Evolutionary conservation across 1,284 basidiomycete species (phyloP).

Genomic region (Marasmius fiardii): DNA sequence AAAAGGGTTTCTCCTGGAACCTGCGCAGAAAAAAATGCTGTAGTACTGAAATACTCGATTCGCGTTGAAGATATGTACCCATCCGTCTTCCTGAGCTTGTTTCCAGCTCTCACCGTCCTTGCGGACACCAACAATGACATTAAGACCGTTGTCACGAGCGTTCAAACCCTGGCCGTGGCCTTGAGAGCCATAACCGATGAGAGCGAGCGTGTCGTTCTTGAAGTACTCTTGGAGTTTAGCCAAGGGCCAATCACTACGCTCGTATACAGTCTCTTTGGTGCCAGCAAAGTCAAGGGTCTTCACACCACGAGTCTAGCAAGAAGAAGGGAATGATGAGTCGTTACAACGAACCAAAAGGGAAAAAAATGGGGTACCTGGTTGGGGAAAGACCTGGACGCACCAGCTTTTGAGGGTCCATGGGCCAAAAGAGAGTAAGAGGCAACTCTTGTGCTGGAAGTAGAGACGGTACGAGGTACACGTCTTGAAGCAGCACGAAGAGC

Average conservation of each 20-base stretch:
- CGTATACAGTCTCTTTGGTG: constrained; percentile 93
- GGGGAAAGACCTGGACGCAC: constrained; percentile 28
- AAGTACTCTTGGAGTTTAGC: constrained; percentile 99
- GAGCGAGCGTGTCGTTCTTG: constrained; percentile 98
- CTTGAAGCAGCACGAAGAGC: constrained; percentile 59
- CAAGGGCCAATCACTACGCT: constrained; percentile 97
- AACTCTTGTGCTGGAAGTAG: constrained; percentile 42
- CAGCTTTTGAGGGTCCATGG: constrained; percentile 35
- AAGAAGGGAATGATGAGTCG: background rate
- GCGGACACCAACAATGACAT: constrained; percentile 98
- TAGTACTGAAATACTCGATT: background rate
- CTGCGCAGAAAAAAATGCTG: constrained; percentile 30
- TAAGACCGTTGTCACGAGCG: constrained; percentile 97
- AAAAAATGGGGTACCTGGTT: constrained; percentile 43
- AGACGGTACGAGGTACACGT: constrained; percentile 47
- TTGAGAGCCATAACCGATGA: constrained; percentile 99
- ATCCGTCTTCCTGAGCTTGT: constrained; percentile 95
- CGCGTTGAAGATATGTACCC: constrained; percentile 52
- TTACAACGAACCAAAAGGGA: constrained; percentile 17
- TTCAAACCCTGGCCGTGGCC: constrained; percentile 99
- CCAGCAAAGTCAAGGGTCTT: constrained; percentile 99
- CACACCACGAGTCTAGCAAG: constrained; percentile 62
- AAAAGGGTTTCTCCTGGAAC: constrained; percentile 97
- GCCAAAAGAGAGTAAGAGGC: constrained; percentile 78
- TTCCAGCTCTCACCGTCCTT: constrained; percentile 96